These are phyloP conservation scores for Dryas alaskensis DNA, from an alignment of 306 rosid species.

Conservation along the genomic window DNA sequence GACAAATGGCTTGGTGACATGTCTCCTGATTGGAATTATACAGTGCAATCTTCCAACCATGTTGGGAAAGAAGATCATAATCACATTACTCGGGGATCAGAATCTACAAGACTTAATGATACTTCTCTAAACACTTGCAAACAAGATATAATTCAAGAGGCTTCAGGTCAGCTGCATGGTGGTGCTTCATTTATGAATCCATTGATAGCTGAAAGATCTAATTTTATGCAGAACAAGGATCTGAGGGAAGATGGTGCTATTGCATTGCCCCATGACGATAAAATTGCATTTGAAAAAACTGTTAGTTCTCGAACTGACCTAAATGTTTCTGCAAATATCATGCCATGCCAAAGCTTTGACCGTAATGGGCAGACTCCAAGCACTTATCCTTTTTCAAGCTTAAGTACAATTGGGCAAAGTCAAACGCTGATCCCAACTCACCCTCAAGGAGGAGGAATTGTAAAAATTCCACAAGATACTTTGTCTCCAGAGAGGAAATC, in stretches of 20 bases:
- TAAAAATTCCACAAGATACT: slow-evolving; percentile 43
- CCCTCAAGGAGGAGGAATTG: slow-evolving; percentile 42
- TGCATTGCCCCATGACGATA: slow-evolving; percentile 39
- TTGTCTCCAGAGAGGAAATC: slow-evolving; percentile 47
- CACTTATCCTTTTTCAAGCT: slow-evolving; percentile 40
- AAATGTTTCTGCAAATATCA: slow-evolving; percentile 36
- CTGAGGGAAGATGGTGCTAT: slow-evolving; percentile 31
- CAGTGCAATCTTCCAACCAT: slow-evolving; percentile 44
- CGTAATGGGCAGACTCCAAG: slow-evolving; percentile 41
- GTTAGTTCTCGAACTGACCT: slow-evolving; percentile 32
- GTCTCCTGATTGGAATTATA: slow-evolving; percentile 51
- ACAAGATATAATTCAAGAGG: slow-evolving; percentile 42
- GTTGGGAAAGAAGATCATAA: slow-evolving; percentile 49
- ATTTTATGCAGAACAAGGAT: slow-evolving; percentile 32
- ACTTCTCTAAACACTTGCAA: slow-evolving; percentile 38
- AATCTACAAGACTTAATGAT: slow-evolving; percentile 31
- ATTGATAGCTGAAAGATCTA: slow-evolving; percentile 36
- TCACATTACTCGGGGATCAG: slow-evolving; percentile 41
- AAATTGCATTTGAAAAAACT: slow-evolving; percentile 29
- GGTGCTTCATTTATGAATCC: slow-evolving; percentile 35
- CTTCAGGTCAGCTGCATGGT: slow-evolving; percentile 46
- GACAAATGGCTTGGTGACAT: slow-evolving; percentile 77
- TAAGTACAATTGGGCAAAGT: slow-evolving; percentile 45
- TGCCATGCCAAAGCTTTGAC: slow-evolving; percentile 44
- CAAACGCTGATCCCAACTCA: slow-evolving; percentile 42